Conservation (phyloP, 2,329 filamentous ascomycete genomes). For the Penicillium sp. region DNA sequence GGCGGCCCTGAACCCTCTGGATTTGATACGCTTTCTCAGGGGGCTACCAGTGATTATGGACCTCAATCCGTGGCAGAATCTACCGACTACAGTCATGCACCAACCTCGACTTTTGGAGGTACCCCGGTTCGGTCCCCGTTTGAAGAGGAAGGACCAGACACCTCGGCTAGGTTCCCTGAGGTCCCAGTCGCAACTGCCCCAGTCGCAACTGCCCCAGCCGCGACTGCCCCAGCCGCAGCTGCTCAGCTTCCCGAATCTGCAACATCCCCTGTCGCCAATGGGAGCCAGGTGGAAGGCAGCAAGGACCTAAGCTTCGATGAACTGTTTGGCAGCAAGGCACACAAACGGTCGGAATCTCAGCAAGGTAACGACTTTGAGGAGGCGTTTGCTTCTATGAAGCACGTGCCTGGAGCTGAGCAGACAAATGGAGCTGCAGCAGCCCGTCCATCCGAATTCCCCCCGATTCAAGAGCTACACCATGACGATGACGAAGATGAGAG, state of each 20-base stretch:
- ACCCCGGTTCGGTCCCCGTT: constrained; percentile 33
- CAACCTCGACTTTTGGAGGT: constrained; percentile 15
- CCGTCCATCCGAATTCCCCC: constrained; percentile 72
- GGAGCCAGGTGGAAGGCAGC: constrained; percentile 21
- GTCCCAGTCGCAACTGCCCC: not conserved
- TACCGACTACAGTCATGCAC: constrained; percentile 22
- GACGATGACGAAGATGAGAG: constrained; percentile 83
- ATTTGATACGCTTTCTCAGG: constrained; percentile 46
- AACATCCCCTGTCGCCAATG: constrained; percentile 42
- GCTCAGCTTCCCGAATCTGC: constrained; percentile 35
- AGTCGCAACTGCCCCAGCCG: constrained; percentile 6
- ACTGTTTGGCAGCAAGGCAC: constrained; percentile 44
- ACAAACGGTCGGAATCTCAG: constrained; percentile 46
- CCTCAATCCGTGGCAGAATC: constrained; percentile 25
- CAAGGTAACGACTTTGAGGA: constrained; percentile 49
- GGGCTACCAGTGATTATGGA: constrained; percentile 35
- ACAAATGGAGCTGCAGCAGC: constrained; percentile 29
- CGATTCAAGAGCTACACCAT: constrained; percentile 79
- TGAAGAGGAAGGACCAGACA: constrained; percentile 32
- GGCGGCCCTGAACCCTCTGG: constrained; percentile 51
- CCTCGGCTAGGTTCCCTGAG: constrained; percentile 23
- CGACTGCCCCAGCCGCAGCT: constrained; percentile 11
- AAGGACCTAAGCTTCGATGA: constrained; percentile 47
- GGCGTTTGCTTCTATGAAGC: constrained; percentile 48
- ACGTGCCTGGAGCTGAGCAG: constrained; percentile 47